Conservation (phyloP, 1,139 yeast species). For the Scheffersomyces stambukii region DNA sequence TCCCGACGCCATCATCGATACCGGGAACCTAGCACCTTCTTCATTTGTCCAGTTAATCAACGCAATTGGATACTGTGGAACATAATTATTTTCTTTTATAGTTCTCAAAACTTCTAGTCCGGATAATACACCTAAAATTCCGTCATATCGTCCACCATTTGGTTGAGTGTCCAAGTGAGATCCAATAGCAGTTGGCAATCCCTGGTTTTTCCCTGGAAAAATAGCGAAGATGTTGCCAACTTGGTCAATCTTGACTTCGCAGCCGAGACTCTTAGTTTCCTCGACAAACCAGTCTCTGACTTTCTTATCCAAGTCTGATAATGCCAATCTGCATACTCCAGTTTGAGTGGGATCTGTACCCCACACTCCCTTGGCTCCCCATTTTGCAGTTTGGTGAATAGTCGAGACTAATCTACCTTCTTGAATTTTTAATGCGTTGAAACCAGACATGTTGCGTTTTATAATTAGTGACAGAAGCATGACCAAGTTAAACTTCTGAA, state of each 20-base stretch:
- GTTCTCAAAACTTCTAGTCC: conserved; percentile 68
- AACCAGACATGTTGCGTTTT: not conserved
- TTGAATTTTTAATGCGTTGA: conserved; percentile 7
- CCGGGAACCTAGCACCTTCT: conserved; percentile 74
- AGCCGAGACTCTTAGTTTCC: conserved; percentile 52
- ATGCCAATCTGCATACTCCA: conserved; percentile 60
- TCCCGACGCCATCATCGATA: conserved; percentile 59
- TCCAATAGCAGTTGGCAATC: conserved; percentile 62
- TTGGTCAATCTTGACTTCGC: conserved; percentile 54
- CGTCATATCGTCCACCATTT: conserved; percentile 76
- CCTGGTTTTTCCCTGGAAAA: conserved; percentile 51
- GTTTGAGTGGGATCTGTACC: conserved; percentile 53
- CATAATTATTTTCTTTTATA: conserved; percentile 51
- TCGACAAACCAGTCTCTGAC: conserved; percentile 67
- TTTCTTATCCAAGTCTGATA: conserved; percentile 56
- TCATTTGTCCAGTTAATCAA: conserved; percentile 72
- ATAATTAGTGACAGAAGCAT: conserved; percentile 1
- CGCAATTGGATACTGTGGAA: conserved; percentile 63
- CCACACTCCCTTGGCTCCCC: conserved; percentile 65
- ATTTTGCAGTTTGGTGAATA: conserved; percentile 57
- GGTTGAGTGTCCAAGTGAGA: conserved; percentile 78
- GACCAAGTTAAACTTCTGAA: no score
- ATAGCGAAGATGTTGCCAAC: conserved; percentile 66
- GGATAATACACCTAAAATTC: conserved; percentile 62
- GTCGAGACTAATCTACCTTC: conserved; percentile 30